phyloP scores from a whole-genome alignment of 495 filamentous ascomycete genomes.

The Saxispiralis lemnorum region DNA sequence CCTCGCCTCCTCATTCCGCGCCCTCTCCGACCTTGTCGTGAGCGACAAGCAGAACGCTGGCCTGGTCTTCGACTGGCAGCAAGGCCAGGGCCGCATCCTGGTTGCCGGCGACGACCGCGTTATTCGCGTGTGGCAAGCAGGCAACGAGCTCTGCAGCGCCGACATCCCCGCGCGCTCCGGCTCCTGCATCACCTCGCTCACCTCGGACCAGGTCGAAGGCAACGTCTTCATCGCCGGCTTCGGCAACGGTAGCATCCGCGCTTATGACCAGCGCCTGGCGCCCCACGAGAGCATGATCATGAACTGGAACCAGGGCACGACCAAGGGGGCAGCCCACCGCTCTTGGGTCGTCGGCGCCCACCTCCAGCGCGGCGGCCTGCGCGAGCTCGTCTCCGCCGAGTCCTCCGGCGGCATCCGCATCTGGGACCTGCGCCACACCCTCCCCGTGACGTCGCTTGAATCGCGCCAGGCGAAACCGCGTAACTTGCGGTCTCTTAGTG shows the following conservation, averaged over 20 bases:
- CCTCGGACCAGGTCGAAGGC: constrained; percentile 91
- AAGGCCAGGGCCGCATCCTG: constrained; percentile 82
- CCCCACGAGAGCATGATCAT: constrained; percentile 77
- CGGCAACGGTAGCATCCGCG: constrained; percentile 85
- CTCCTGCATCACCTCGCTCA: constrained; percentile 86
- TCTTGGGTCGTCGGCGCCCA: constrained; percentile 91
- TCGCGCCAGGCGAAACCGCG: constrained; percentile 56
- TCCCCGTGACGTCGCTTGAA: constrained; percentile 49
- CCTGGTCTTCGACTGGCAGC: constrained; percentile 94
- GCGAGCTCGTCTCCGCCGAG: constrained; percentile 75
- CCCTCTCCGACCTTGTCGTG: constrained; percentile 77
- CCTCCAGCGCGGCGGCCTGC: constrained; percentile 85
- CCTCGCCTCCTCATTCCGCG: constrained; percentile 82
- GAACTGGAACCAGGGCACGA: constrained; percentile 87
- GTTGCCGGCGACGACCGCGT: constrained; percentile 93
- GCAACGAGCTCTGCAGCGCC: constrained; percentile 74
- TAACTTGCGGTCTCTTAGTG: constrained; percentile 51
- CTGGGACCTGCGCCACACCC: constrained; percentile 81
- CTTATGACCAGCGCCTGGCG: constrained; percentile 75
- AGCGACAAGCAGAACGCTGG: constrained; percentile 87
- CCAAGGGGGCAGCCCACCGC: constrained; percentile 47
- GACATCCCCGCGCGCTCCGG: constrained; percentile 92
- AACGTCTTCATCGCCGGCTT: constrained; percentile 92
- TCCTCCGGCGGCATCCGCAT: constrained; percentile 82
- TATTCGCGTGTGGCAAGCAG: constrained; percentile 89